These are phyloP conservation scores for Leucocoprinus leucothites DNA, from an alignment of 768 basidiomycete genomes.

Conservation along the genomic window DNA sequence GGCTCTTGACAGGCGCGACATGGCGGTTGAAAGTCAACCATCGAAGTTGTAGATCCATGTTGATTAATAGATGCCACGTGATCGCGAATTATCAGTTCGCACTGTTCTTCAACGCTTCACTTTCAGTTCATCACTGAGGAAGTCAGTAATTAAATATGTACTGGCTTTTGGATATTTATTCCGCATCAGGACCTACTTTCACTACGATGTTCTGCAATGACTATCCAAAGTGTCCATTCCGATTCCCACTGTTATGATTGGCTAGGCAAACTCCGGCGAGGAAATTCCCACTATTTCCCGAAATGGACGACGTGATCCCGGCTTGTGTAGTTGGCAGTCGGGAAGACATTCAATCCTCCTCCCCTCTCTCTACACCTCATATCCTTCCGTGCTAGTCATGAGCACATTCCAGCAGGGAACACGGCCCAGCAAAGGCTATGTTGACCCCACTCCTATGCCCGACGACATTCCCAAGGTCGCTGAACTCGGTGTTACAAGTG, in stretches of 20 bases:
- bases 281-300: constrained; percentile 11
- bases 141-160: no score
- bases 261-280: constrained; percentile 6
- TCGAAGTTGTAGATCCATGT: not conserved
- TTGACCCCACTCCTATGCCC: constrained; percentile 66
- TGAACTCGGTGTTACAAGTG: constrained; percentile 88
- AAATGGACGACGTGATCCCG: constrained; percentile 13
- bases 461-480: constrained; percentile 68
- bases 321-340: constrained; percentile 5
- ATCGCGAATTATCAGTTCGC: not conserved
- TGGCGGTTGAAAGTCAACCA: constrained; percentile 14
- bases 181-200: no score
- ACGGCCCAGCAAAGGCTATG: constrained; percentile 46
- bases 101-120: no score
- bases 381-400: constrained; percentile 36
- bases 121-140: not conserved
- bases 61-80: not conserved
- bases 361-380: not conserved
- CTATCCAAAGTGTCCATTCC: no score
- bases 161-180: no score
- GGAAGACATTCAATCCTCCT: no score
- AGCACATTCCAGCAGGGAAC: constrained; percentile 49
- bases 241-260: constrained; percentile 7
- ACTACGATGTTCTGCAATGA: no score
- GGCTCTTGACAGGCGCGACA: constrained; percentile 53